Evolutionary conservation across 306 rosid species (phyloP).

Genomic region (Begonia loranthoides): DNA sequence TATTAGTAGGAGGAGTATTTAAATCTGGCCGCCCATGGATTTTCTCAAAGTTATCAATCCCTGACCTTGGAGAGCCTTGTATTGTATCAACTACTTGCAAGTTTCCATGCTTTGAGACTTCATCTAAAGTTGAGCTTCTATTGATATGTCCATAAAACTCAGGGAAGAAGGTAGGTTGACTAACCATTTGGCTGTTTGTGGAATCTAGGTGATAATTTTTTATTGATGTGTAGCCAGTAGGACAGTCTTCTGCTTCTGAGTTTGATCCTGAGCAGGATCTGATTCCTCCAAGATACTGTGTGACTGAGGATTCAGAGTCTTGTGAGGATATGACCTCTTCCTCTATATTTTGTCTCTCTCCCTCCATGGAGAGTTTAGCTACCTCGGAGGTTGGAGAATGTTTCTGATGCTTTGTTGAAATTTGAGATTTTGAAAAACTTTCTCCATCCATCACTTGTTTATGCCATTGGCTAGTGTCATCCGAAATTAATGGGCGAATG

Average conservation of each 20-base stretch:
- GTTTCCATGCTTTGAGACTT: conserved; percentile 17
- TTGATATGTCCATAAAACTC: conserved; percentile 19
- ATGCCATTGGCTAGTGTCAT: conserved; percentile 6
- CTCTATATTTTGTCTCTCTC: conserved; percentile 30
- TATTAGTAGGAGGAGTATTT: conserved; percentile 21
- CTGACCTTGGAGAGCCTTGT: conserved; percentile 20
- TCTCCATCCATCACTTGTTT: background rate
- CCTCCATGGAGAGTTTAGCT: conserved; percentile 14
- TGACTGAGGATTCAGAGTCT: conserved; percentile 65
- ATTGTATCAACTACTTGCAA: conserved; percentile 11
- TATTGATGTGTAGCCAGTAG: conserved; percentile 18
- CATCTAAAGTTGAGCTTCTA: conserved; percentile 9
- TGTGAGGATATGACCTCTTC: conserved; percentile 66
- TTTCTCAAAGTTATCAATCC: conserved; percentile 15
- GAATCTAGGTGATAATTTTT: conserved; percentile 19
- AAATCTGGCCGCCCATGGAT: conserved; percentile 21
- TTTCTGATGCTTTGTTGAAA: conserved; percentile 19
- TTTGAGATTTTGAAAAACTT: conserved; percentile 1
- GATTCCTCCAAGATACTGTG: conserved; percentile 30
- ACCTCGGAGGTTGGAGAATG: conserved; percentile 19
- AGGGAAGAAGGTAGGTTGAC: conserved; percentile 25
- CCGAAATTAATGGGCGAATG: background rate
- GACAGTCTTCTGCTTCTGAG: conserved; percentile 53
- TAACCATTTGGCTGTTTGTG: conserved; percentile 22
- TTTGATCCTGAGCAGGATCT: conserved; percentile 42